These are phyloP conservation scores for Thinopyrum elongatum DNA, from an alignment of 176 grass and related monocot genomes.

Conservation along the genomic window DNA sequence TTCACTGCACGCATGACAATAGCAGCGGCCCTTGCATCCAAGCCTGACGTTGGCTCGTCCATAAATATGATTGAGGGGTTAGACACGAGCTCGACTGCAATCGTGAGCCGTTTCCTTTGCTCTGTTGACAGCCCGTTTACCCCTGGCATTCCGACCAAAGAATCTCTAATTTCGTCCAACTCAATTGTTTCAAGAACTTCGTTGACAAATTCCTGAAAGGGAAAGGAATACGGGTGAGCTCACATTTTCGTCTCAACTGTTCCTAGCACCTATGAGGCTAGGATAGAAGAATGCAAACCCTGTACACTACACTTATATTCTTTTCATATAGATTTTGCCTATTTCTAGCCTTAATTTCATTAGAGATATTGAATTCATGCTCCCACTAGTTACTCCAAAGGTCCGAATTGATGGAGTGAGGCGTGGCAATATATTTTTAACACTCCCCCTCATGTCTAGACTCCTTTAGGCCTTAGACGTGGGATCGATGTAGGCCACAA, in stretches of 20 bases:
- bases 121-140: constrained; percentile 63
- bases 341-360: no score
- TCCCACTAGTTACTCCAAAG: no score
- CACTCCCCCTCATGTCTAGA: no score
- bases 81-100: constrained; percentile 75
- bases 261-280: not conserved
- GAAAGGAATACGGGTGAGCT: not conserved
- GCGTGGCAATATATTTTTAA: no score
- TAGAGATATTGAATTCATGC: no score
- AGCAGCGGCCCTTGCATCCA: constrained; percentile 68
- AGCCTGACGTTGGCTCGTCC: constrained; percentile 78
- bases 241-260: not conserved
- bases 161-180: constrained; percentile 63
- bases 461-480: no score
- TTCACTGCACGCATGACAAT: constrained; percentile 77
- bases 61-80: constrained; percentile 81
- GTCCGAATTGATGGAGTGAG: no score
- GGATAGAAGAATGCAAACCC: not conserved
- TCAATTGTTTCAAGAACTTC: constrained; percentile 84
- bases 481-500: no score
- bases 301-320: not conserved
- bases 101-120: constrained; percentile 68
- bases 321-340: not conserved
- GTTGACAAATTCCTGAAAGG: constrained; percentile 58
- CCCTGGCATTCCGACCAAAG: constrained; percentile 60